Evolutionary conservation across 2,329 filamentous ascomycete genomes (phyloP), one percentile per base, ranked within the genome.

Genomic region (Magnaporthales sp.): DNA sequence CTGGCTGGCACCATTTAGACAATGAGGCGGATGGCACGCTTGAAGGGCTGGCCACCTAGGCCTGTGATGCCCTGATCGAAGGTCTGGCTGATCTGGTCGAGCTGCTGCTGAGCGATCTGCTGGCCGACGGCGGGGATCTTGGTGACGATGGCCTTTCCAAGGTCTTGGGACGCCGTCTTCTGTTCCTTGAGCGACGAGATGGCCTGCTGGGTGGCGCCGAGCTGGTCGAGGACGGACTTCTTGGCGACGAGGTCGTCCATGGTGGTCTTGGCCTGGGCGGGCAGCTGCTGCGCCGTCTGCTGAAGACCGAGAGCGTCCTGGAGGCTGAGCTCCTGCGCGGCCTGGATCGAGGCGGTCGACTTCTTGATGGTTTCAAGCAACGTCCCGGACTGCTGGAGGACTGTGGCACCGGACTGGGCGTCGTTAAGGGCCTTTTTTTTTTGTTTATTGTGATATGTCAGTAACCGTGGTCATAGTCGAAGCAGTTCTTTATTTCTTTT

Each of bases 131-230:
- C 68, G 60, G 72, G 72, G 9, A 74, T 69, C 70, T 74, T 73
- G 68, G 68, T 68, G 26, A 74, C 71, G 38, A 74, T 65, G 56
- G 71, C 72, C 30, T 68, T 68, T 66, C 72, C 72, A 29, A 74
- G 71, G 22, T 90, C 72, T 1, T 56, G 22, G 54, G 70, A 64
- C 2, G 66, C 66, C 1, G 65, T 62, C 70, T 73, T 70, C 66
- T 74, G 72, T 26, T 71, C 62, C 62, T 71, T 68, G 62, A 74
- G 71, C 63, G 71, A 67, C 67, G 69, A 66, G 29, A 71, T 68
- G 60, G 72, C 72, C 26, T 72, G 62, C 62, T 66, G 67, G 29
- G 71, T 72, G 63, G 71, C 72, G 29, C 72, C 71, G 19, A 73
- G 70, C 70, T 71, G 68, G 68, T 74, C 72, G 19, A 74, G 70